Conservation (phyloP, 2,329 filamentous ascomycete genomes). For the Aphanoascus verrucosus region DNA sequence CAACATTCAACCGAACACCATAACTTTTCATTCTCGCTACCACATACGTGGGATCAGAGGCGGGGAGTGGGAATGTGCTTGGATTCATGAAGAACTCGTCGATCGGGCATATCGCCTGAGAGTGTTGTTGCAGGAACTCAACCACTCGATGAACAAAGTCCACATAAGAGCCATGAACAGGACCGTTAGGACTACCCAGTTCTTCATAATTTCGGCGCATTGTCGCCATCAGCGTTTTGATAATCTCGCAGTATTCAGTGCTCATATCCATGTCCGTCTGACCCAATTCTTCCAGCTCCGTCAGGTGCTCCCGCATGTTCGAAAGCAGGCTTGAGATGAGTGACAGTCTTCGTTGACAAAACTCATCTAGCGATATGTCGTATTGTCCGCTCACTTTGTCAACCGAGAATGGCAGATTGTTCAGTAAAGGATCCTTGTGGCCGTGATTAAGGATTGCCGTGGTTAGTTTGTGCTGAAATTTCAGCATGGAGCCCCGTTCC, state of each 20-base stretch:
- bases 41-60: slow-evolving; percentile 51
- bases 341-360: slow-evolving; percentile 44
- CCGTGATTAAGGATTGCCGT: slow-evolving; percentile 43
- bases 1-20: slow-evolving; percentile 41
- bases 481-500: slow-evolving; percentile 50
- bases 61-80: slow-evolving; percentile 49
- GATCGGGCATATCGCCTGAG: slow-evolving; percentile 44
- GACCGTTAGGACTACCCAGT: slow-evolving; percentile 30
- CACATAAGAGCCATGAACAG: slow-evolving; percentile 45
- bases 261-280: slow-evolving; percentile 24
- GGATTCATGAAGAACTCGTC: slow-evolving; percentile 53
- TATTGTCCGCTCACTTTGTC: slow-evolving; percentile 31
- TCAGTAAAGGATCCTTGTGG: slow-evolving; percentile 39
- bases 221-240: slow-evolving; percentile 47
- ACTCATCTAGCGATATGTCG: slow-evolving; percentile 42
- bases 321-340: slow-evolving; percentile 47
- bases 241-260: slow-evolving; percentile 41
- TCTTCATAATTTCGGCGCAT: slow-evolving; percentile 54
- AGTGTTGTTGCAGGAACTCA: slow-evolving; percentile 51
- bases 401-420: slow-evolving; percentile 48
- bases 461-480: slow-evolving; percentile 50
- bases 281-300: slow-evolving; percentile 32
- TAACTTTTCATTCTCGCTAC: slow-evolving; percentile 52
- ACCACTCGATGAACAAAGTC: slow-evolving; percentile 52
- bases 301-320: slow-evolving; percentile 48